Percentiles rank a stretch among this genome's conserved stretches.
Evolutionary conservation across 2,329 filamentous ascomycete genomes (phyloP).

Genomic region (Colletotrichum magnum): DNA sequence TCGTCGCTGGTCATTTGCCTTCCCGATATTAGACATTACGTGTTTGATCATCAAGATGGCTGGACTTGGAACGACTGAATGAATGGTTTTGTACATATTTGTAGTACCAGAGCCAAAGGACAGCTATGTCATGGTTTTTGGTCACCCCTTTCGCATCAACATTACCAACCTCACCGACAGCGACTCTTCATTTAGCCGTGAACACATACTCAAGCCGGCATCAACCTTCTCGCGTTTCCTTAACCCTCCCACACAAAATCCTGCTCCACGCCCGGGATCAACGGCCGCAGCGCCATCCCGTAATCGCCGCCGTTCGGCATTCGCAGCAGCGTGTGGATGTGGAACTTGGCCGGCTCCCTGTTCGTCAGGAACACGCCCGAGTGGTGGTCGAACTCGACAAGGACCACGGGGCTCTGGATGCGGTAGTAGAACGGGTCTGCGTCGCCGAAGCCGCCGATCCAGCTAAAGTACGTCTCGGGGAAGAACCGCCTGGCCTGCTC

Average conservation of each 20-base stretch:
- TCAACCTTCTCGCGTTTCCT: background rate
- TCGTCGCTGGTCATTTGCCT: no score
- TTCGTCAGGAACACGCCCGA: conserved; percentile 84
- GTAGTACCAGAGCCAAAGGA: no score
- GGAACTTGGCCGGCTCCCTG: conserved; percentile 80
- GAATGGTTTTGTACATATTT: no score
- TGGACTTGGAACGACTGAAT: no score
- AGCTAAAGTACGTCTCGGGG: conserved; percentile 82
- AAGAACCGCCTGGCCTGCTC: conserved; percentile 68
- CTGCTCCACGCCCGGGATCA: conserved; percentile 56
- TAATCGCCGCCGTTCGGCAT: conserved; percentile 85
- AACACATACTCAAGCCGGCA: background rate
- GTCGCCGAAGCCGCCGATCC: conserved; percentile 80
- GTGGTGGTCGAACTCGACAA: conserved; percentile 86
- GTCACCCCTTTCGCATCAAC: no score
- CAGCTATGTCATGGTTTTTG: no score
- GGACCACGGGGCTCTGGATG: conserved; percentile 80
- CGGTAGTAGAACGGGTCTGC: conserved; percentile 83
- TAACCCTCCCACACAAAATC: conserved; percentile 59
- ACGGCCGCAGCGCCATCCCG: conserved; percentile 66
- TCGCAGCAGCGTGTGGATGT: conserved; percentile 81
- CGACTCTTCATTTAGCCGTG: background rate
- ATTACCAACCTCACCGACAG: background rate
- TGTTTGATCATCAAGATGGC: no score
- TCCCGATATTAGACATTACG: no score